A percentile compares a stretch with the other conserved stretches of the same genome.
Conservation (phyloP, 177 flowering plant species). For the Tripterygium wilfordii region DNA sequence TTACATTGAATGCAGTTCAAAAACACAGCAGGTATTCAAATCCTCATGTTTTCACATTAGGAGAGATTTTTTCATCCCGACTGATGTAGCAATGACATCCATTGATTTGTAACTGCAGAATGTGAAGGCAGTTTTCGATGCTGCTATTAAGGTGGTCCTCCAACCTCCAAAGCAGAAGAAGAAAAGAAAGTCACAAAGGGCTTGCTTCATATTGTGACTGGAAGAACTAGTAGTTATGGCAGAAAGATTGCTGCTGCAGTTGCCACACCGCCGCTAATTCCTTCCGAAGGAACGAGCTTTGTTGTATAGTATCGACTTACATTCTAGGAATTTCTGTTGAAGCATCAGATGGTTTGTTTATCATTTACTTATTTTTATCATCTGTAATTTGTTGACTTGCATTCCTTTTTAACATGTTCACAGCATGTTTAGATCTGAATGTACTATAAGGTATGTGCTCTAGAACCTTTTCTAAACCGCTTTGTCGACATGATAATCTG, state of each 20-base stretch:
- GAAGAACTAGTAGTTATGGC: constrained; percentile 5
- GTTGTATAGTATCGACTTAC: constrained; percentile 46
- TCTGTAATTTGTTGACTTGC: no score
- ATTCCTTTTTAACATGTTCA: no score
- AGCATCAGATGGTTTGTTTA: constrained; percentile 30
- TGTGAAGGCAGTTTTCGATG: constrained; percentile 86
- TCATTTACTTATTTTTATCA: no score
- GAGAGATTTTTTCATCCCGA: no score
- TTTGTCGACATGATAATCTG: no score
- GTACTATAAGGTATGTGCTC: no score
- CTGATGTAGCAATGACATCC: no score
- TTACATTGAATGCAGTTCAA: constrained; percentile 83
- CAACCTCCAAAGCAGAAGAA: constrained; percentile 91
- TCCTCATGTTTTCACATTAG: neutral
- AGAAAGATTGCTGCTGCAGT: no score
- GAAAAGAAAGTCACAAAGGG: constrained; percentile 50
- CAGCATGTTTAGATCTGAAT: no score
- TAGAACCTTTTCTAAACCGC: no score
- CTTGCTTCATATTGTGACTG: constrained; percentile 73
- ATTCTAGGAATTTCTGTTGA: constrained; percentile 29
- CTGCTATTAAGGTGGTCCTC: constrained; percentile 88
- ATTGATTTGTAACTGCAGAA: constrained; percentile 40
- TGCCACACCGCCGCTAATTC: no score
- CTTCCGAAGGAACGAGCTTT: constrained; percentile 21
- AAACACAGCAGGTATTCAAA: constrained; percentile 68